These are phyloP conservation scores for Pseudozyma flocculosa DNA, from an alignment of 1,284 basidiomycete species.

Conservation along the genomic window DNA sequence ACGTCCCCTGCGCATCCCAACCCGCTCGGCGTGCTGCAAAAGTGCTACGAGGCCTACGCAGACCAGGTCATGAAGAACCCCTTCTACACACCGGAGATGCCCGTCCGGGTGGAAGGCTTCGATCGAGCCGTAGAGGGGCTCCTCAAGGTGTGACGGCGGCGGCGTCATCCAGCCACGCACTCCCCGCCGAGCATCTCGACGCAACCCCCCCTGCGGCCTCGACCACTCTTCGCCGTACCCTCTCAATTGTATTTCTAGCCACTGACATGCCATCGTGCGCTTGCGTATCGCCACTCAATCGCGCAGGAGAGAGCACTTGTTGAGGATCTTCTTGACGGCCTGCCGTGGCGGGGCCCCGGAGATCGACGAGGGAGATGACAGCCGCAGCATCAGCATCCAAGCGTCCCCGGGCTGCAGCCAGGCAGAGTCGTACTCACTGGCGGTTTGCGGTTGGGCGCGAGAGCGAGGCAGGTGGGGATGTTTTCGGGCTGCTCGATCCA, in stretches of 20 bases:
- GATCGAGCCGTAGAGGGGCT: conserved; percentile 64
- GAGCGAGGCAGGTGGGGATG: conserved; percentile 63
- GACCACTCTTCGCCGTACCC: too few relatives aligned
- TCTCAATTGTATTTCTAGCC: background rate
- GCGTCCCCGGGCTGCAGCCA: too few relatives aligned
- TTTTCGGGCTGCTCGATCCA: conserved; percentile 66
- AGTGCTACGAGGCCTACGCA: conserved; percentile 84
- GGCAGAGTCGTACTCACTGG: conserved; percentile 49
- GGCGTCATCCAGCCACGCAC: background rate
- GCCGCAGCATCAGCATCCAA: too few relatives aligned
- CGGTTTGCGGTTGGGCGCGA: conserved; percentile 63
- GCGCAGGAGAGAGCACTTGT: conserved; percentile 60
- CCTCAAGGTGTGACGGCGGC: conserved; percentile 15
- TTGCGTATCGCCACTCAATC: conserved; percentile 12
- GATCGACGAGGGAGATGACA: background rate
- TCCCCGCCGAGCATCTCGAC: too few relatives aligned
- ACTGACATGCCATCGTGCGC: background rate
- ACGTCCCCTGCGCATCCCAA: conserved; percentile 75
- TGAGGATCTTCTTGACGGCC: conserved; percentile 59
- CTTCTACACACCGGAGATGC: conserved; percentile 98
- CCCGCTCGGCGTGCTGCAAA: conserved; percentile 62
- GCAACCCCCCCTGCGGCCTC: too few relatives aligned
- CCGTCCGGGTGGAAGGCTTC: conserved; percentile 86
- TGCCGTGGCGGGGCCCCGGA: too few relatives aligned
- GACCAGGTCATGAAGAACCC: conserved; percentile 99